These are phyloP conservation scores for Phytomonas francai DNA, from an alignment of 208 protist species.

Conservation along the genomic window DNA sequence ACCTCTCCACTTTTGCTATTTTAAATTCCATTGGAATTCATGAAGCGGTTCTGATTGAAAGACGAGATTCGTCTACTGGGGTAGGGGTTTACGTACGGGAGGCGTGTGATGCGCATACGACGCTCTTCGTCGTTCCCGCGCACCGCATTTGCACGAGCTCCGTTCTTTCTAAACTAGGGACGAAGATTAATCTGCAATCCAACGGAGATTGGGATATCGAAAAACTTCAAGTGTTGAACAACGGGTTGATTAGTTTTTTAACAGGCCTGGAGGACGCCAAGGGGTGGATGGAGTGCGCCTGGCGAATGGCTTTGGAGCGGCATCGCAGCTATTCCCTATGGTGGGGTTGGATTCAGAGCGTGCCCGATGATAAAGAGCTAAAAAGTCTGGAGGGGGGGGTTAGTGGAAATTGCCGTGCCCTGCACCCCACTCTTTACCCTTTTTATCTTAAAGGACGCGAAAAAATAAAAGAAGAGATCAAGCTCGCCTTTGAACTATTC, in stretches of 20 bases:
- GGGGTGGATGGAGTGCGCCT: slow-evolving; percentile 68
- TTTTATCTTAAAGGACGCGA: slow-evolving; percentile 30
- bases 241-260: slow-evolving; percentile 50
- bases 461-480: slow-evolving; percentile 39
- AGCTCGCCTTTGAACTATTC: slow-evolving; percentile 30
- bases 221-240: slow-evolving; percentile 15
- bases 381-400: slow-evolving; percentile 24
- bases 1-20: slow-evolving; percentile 80
- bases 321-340: slow-evolving; percentile 62
- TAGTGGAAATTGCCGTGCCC: slow-evolving; percentile 48
- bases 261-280: slow-evolving; percentile 17
- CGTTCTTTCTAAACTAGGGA: slow-evolving; percentile 41
- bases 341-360: slow-evolving; percentile 79
- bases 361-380: slow-evolving; percentile 39
- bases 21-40: slow-evolving; percentile 70
- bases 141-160: slow-evolving; percentile 41
- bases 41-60: slow-evolving; percentile 72
- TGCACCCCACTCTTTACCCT: slow-evolving; percentile 48
- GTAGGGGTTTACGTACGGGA: slow-evolving; percentile 79
- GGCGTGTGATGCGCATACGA: slow-evolving; percentile 73
- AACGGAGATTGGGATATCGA: neutral
- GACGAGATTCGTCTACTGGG: slow-evolving; percentile 57
- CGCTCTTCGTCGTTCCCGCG: slow-evolving; percentile 69
- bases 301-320: slow-evolving; percentile 68
- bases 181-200: neutral